Conservation (phyloP, 371 early-diverging fungal genomes). For the Conidiobolus incongruus region DNA sequence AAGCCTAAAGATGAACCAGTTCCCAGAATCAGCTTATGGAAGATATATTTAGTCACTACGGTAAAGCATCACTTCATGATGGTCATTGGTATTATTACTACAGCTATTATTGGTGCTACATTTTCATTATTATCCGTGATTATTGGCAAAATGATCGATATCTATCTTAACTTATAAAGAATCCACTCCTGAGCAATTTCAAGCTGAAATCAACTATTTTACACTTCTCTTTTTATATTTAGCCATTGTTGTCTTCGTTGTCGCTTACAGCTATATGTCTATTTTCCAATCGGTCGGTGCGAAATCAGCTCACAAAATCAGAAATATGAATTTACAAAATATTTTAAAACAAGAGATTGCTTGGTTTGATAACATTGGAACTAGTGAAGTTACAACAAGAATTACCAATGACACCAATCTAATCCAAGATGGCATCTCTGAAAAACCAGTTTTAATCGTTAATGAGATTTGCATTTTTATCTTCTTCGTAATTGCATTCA, state of each 20-base stretch:
- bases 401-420: conserved; percentile 56
- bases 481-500: conserved; percentile 69
- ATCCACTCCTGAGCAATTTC: neutral
- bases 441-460: conserved; percentile 54
- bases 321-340: conserved; percentile 18
- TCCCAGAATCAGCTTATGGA: too few species aligned
- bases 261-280: conserved; percentile 13
- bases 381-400: conserved; percentile 45
- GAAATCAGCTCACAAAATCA: neutral
- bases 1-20: too few species aligned
- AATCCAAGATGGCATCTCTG: conserved; percentile 68
- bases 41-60: too few species aligned
- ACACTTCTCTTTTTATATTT: conserved; percentile 44
- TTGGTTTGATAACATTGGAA: conserved; percentile 65
- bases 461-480: conserved; percentile 43
- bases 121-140: conserved; percentile 12
- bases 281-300: neutral
- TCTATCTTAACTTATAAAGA: neutral
- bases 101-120: conserved; percentile 11
- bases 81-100: conserved; percentile 12
- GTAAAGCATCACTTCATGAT: conserved; percentile 9
- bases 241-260: conserved; percentile 18
- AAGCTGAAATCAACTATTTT: neutral
- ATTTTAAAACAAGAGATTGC: conserved; percentile 74
- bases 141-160: conserved; percentile 8